Evolutionary conservation across 345 rosid species (phyloP).

Genomic region (Cardamine chenopodiifolia): DNA sequence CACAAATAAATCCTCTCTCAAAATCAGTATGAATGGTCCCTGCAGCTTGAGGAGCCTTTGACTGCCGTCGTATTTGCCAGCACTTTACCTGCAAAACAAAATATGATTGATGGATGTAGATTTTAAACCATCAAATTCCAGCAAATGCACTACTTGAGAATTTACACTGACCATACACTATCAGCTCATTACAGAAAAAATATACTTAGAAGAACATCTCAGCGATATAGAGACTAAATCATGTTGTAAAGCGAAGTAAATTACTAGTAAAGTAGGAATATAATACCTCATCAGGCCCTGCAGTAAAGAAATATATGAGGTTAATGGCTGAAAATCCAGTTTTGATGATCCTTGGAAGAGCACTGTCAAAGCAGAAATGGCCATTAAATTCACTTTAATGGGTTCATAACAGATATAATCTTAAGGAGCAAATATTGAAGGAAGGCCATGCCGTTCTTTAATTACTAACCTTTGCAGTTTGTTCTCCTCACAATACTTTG

Average conservation of each 20-base stretch:
- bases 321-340: slow-evolving; percentile 95
- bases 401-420: background rate
- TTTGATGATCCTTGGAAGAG: slow-evolving; percentile 95
- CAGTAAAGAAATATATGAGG: slow-evolving; percentile 97
- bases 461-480: slow-evolving; percentile 84
- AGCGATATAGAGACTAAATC: background rate
- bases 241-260: background rate
- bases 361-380: slow-evolving; percentile 51
- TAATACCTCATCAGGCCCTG: slow-evolving; percentile 94
- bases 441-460: slow-evolving; percentile 6
- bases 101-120: slow-evolving; percentile 2
- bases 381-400: slow-evolving; percentile 7
- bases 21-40: slow-evolving; percentile 94
- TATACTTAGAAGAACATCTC: slow-evolving; percentile 1
- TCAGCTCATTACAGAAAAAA: background rate
- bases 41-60: slow-evolving; percentile 99
- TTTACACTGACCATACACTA: background rate
- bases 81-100: slow-evolving; percentile 75
- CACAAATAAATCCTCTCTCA: slow-evolving; percentile 96
- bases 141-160: slow-evolving; percentile 8
- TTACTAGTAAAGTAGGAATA: slow-evolving; percentile 13
- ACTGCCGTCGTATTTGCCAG: slow-evolving; percentile 94
- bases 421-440: slow-evolving; percentile 5
- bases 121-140: background rate
- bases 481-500: slow-evolving; percentile 93